Evolutionary conservation across 2,329 filamentous ascomycete genomes (phyloP), one percentile per base, ranked within the genome.

Genomic region (Colletotrichum falcatum): DNA sequence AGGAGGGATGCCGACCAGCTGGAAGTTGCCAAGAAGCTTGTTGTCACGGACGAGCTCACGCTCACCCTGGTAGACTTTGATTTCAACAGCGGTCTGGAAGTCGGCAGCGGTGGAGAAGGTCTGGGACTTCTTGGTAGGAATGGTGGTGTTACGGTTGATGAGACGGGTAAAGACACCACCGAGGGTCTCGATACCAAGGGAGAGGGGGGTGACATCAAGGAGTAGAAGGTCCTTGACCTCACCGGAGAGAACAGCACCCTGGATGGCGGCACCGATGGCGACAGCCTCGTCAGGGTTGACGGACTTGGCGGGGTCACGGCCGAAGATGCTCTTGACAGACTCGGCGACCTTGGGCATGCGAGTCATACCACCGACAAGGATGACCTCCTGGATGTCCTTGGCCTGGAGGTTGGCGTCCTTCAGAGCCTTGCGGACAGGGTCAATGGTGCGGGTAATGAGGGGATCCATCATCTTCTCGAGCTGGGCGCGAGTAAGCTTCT

Each of bases 11-110:
- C 95, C 95, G 78, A 97, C 94, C 76, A 98, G 92, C 89, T 98
- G 95, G 93, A 98, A 98, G 92, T 98, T 98, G 73, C 95, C 95
- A 70, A 98, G 90, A 72, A 98, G 87, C 90, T 98, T 98, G 92
- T 98, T 98, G 87, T 98, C 95, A 81, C 91, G 92, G 83, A 98
- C 95, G 74, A 98, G 94, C 88, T 98, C 95, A 93, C 95, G 95
- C 90, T 98, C 95, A 88, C 95, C 95, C 91, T 98, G 95, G 92
- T 91, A 98, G 74, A 98, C 95, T 93, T 98, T 98, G 89, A 98
- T 98, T 88, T 98, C 95, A 80, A 98, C 95, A 76, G 95, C 95
- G 74, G 94, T 97, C 89, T 98, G 95, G 93, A 97, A 97, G 83
- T 98, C 95, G 76, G 95, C 95, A 65, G 95, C 95, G 61, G 95